Percentiles rank a stretch among this genome's conserved stretches.
Conservation (phyloP, 495 filamentous ascomycete genomes). For the Thozetella sp. region DNA sequence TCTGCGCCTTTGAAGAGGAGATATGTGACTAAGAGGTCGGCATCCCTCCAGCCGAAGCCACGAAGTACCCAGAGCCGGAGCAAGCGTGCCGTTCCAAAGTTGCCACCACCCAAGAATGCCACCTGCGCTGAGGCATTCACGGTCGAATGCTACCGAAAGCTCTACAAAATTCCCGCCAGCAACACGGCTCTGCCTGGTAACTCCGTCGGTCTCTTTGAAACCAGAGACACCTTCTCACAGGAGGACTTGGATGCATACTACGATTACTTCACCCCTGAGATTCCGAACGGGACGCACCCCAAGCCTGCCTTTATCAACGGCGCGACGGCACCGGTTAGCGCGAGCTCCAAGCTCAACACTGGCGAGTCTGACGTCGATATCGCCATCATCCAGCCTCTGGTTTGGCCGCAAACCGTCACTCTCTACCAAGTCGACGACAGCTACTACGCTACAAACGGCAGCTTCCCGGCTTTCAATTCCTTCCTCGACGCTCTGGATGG, state of each 20-base stretch:
- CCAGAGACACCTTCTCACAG: slow-evolving; percentile 35
- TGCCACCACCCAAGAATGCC: background rate
- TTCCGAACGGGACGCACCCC: slow-evolving; percentile 14
- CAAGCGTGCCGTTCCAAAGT: background rate
- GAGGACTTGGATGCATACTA: slow-evolving; percentile 33
- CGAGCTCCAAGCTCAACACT: background rate
- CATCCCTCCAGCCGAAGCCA: background rate
- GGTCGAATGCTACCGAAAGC: slow-evolving; percentile 1
- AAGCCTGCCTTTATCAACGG: slow-evolving; percentile 14
- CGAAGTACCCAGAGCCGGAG: background rate
- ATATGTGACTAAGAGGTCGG: background rate
- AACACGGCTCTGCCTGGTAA: slow-evolving; percentile 14
- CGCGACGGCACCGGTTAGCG: background rate
- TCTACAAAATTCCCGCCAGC: slow-evolving; percentile 9
- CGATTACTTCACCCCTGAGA: slow-evolving; percentile 31
- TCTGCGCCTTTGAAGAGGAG: background rate
- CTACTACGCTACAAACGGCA: slow-evolving; percentile 12
- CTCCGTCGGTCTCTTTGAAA: slow-evolving; percentile 28
- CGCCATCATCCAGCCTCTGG: slow-evolving; percentile 31
- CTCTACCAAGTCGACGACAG: slow-evolving; percentile 34
- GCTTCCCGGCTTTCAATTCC: slow-evolving; percentile 25
- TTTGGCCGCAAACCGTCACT: slow-evolving; percentile 38
- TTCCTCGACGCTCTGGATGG: slow-evolving; percentile 45
- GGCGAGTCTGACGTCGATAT: slow-evolving; percentile 27
- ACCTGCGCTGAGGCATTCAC: slow-evolving; percentile 8